These are phyloP conservation scores for Aethionema arabicum DNA, from an alignment of 345 rosid species.

Conservation along the genomic window DNA sequence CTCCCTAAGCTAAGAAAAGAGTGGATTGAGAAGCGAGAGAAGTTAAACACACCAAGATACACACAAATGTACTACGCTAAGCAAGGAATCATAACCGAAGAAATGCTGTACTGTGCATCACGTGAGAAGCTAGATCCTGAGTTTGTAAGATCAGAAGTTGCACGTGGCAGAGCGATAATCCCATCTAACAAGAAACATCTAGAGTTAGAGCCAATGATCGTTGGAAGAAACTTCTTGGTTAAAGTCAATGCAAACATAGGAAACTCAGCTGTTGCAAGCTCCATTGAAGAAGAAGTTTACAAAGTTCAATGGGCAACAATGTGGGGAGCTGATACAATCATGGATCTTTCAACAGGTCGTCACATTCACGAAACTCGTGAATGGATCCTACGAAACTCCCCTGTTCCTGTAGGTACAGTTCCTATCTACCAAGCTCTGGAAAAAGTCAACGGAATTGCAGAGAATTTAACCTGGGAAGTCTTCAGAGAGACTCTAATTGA, in stretches of 20 bases:
- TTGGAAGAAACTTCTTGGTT: conserved; percentile 93
- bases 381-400: conserved; percentile 91
- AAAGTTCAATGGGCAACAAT: conserved; percentile 99
- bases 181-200: conserved; percentile 97
- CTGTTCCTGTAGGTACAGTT: conserved; percentile 95
- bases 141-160: conserved; percentile 95
- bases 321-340: conserved; percentile 99
- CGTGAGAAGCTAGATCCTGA: conserved; percentile 98
- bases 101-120: conserved; percentile 83
- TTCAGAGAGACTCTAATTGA: conserved; percentile 89
- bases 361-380: conserved; percentile 99
- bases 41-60: conserved; percentile 71
- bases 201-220: conserved; percentile 95
- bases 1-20: conserved; percentile 85
- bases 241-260: conserved; percentile 98
- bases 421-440: conserved; percentile 99
- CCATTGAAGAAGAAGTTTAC: conserved; percentile 96
- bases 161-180: conserved; percentile 93
- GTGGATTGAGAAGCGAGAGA: conserved; percentile 84
- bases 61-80: conserved; percentile 98
- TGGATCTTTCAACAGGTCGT: conserved; percentile 98
- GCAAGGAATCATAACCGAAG: conserved; percentile 95
- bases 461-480: conserved; percentile 90
- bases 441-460: conserved; percentile 90
- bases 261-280: conserved; percentile 93